Percentiles rank a stretch among this genome's conserved stretches.
phyloP scores from a whole-genome alignment of 306 rosid genomes.

The Ormosia emarginata region DNA sequence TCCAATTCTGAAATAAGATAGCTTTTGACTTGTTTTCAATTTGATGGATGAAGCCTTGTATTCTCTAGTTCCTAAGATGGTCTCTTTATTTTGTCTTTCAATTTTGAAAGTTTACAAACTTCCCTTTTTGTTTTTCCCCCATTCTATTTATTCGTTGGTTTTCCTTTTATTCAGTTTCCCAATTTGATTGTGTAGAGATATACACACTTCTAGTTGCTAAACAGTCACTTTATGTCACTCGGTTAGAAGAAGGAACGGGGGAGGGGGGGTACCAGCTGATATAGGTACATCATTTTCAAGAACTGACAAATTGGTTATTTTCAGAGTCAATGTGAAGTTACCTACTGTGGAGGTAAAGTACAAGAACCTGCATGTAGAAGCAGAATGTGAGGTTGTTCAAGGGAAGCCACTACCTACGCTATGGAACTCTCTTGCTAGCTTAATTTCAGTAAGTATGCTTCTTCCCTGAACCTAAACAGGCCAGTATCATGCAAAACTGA shows the following conservation, averaged over 20 bases:
- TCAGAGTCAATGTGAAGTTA: slow-evolving; percentile 47
- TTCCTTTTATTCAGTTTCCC: background rate
- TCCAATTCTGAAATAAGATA: background rate
- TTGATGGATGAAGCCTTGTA: slow-evolving; percentile 21
- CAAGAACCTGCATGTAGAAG: slow-evolving; percentile 46
- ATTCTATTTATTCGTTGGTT: background rate
- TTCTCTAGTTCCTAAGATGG: background rate
- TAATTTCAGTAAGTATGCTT: slow-evolving; percentile 44
- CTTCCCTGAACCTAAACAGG: slow-evolving; percentile 13
- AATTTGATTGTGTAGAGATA: background rate
- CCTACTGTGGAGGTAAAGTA: slow-evolving; percentile 56
- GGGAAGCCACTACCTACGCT: slow-evolving; percentile 63
- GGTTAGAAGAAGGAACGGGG: background rate
- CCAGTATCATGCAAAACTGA: background rate
- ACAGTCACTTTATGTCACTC: background rate
- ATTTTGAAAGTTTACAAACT: slow-evolving; percentile 2
- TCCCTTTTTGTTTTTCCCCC: background rate
- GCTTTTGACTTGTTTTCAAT: slow-evolving; percentile 2
- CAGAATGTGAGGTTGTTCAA: slow-evolving; percentile 55
- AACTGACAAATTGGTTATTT: slow-evolving; percentile 29
- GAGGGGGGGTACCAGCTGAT: background rate
- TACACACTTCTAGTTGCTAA: background rate
- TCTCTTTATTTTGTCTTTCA: background rate
- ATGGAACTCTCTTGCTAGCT: slow-evolving; percentile 48
- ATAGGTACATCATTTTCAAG: slow-evolving; percentile 7